A percentile compares a stretch with the other conserved stretches of the same genome.
Evolutionary conservation across 345 rosid species (phyloP).

Genomic region (Ceriops zippeliana): DNA sequence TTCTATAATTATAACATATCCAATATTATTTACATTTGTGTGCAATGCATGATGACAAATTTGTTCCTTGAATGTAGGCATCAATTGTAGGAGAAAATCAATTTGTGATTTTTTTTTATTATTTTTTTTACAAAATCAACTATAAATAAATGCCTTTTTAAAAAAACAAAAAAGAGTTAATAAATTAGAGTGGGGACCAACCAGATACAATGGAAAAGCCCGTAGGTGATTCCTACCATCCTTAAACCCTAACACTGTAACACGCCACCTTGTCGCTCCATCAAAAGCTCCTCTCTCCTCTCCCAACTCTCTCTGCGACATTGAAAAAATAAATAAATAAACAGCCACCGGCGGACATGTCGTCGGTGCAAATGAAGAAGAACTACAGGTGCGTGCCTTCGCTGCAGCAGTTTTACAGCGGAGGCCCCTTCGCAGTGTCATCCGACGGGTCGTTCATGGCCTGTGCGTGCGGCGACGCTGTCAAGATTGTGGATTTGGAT

Average conservation of each 20-base stretch:
- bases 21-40: no score
- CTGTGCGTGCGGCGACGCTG: slow-evolving; percentile 68
- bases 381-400: slow-evolving; percentile 64
- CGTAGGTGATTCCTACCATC: not conserved
- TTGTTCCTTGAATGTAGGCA: no score
- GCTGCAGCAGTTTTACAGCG: slow-evolving; percentile 82
- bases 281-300: not conserved
- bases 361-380: slow-evolving; percentile 50
- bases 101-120: no score
- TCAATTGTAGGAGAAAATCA: no score
- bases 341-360: slow-evolving; percentile 26
- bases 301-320: no score
- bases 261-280: no score
- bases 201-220: not conserved
- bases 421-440: slow-evolving; percentile 77
- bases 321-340: no score
- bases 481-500: slow-evolving; percentile 66
- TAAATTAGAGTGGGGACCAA: not conserved
- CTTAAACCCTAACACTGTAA: not conserved
- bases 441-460: slow-evolving; percentile 74
- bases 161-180: not conserved
- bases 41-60: no score
- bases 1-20: no score
- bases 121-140: no score
- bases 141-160: no score